Evolutionary conservation across 2,329 filamentous ascomycete genomes (phyloP).

Genomic region (Botrytis paeoniae): DNA sequence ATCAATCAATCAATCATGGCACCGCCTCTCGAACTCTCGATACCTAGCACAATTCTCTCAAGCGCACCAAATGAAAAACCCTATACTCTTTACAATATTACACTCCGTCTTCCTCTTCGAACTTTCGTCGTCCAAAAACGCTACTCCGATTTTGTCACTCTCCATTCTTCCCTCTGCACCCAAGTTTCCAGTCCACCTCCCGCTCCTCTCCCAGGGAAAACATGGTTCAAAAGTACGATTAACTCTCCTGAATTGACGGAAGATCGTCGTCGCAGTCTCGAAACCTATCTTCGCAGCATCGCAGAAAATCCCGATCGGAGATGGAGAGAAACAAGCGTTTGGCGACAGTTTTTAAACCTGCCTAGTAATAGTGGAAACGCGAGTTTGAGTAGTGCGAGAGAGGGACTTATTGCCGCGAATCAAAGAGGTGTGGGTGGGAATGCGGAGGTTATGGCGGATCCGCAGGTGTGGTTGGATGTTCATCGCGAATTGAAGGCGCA

Average conservation of each 20-base stretch:
- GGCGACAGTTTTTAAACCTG: constrained; percentile 71
- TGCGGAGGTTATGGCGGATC: constrained; percentile 34
- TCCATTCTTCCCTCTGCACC: constrained; percentile 61
- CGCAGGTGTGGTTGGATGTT: constrained; percentile 68
- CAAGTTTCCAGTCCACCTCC: constrained; percentile 64
- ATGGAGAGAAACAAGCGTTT: constrained; percentile 71
- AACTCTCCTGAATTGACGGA: constrained; percentile 68
- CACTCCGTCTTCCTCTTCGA: constrained; percentile 70
- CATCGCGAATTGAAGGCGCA: constrained; percentile 70
- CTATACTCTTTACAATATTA: constrained; percentile 77
- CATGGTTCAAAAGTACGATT: constrained; percentile 73
- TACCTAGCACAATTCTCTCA: constrained; percentile 61
- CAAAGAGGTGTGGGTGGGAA: constrained; percentile 28
- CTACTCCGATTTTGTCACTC: constrained; percentile 73
- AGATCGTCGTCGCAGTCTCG: constrained; percentile 63
- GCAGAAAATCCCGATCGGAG: constrained; percentile 69
- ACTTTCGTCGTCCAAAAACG: constrained; percentile 76
- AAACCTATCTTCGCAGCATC: constrained; percentile 69
- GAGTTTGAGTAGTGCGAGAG: constrained; percentile 34
- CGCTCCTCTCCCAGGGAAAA: constrained; percentile 65
- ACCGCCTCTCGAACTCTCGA: constrained; percentile 64
- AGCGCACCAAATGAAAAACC: constrained; percentile 50
- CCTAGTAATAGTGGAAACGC: constrained; percentile 46
- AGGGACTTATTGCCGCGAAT: constrained; percentile 33
- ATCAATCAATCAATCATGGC: constrained; percentile 47